Base-by-base conservation (phyloP, 805 yeast genomes). In the Pichia nanzhaoensis region DNA sequence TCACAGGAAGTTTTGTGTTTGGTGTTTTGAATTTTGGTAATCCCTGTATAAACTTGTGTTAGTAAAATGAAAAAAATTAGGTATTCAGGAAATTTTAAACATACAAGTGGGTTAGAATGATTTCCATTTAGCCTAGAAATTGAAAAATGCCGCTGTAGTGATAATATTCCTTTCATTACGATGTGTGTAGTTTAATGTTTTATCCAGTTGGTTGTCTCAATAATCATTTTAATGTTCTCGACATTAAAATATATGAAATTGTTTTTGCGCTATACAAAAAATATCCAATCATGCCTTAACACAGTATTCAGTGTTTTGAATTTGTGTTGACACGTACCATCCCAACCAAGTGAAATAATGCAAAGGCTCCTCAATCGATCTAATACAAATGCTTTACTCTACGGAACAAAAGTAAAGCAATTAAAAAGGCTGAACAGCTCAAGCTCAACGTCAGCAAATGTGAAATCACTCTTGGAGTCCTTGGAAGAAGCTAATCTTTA, bases 1-100 rank as follows among this genome's bases (percentile, higher is more conserved):
- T 73, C 9, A 78, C 61, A 0, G 87, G 85, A 1, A 82, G 57
- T 1, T 73, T 69, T 7, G 76, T 66, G 62, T 70, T 67, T 30
- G 71, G 59, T 18, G 72, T 70, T 32, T 59, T 53, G 22, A 54
- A 63, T 31, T 68, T 68, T 8, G 75, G 73, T 14, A 74, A 61
- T 4, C 78, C 77, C 74, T 71, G 10, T 5, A 27, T 4, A 24
- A n/a, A 4, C 17, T 14, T 18, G 18, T 37, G 50, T 47, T 47
- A 47, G 50, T 47, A 47, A 22, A 5, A 16, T 21, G 42, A 27
- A 14, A 16, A 31, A 31, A 5, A 31, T n/a, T 7, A 31, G 28
- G 10, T 24, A 7, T 6, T 24, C 28, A 7, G 28, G 9, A 24
- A 24, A 24, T 7, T 24, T 10, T 24, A 10, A 24, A 24, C 28